These are phyloP conservation scores for Microthlaspi erraticum DNA, from an alignment of 345 rosid genomes.

Conservation along the genomic window DNA sequence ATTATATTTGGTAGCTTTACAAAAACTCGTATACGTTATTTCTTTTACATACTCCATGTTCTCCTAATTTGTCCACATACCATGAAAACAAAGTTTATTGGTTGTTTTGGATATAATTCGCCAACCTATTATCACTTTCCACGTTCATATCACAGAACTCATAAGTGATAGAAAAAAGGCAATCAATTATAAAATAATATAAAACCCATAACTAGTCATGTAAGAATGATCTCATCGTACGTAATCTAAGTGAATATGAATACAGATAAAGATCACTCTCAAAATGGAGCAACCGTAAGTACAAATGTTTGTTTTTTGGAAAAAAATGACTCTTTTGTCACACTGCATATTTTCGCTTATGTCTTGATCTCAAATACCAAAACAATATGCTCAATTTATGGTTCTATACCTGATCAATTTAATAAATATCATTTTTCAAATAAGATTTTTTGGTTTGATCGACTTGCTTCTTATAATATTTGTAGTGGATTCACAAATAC, in stretches of 20 bases:
- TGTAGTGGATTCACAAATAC: no score
- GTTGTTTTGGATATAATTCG: constrained; percentile 29
- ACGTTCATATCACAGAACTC: constrained; percentile 38
- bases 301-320: neutral
- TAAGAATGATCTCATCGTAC: constrained; percentile 3
- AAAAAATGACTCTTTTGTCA: constrained; percentile 7
- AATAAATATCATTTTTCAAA: neutral
- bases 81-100: constrained; percentile 19
- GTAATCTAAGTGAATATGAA: constrained; percentile 12
- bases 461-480: no score
- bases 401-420: neutral
- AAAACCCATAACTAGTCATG: constrained; percentile 14
- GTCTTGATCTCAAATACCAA: neutral
- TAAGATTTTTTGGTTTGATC: neutral
- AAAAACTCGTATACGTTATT: neutral
- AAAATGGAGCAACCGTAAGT: neutral
- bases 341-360: neutral
- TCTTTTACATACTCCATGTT: constrained; percentile 24
- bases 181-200: neutral
- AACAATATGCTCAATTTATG: neutral
- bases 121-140: constrained; percentile 36
- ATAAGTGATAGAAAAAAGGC: constrained; percentile 24
- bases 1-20: constrained; percentile 28
- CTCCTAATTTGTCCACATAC: constrained; percentile 30
- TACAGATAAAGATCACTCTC: neutral